These are phyloP conservation scores for Pythium biforme DNA, from an alignment of 352 stramenopile genomes.

Conservation along the genomic window DNA sequence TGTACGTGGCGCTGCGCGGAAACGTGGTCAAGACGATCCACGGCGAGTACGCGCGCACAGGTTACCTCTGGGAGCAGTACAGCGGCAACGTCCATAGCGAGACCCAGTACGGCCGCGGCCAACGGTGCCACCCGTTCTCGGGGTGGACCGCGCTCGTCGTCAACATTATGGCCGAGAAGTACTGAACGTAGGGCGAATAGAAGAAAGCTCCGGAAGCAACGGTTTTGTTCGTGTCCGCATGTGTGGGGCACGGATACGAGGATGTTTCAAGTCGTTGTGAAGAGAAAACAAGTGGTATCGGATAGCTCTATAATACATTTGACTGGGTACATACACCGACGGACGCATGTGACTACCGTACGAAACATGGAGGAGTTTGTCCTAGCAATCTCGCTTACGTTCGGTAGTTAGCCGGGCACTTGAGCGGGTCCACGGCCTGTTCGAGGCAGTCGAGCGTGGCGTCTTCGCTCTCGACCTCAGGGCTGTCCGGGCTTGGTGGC, in stretches of 20 bases:
- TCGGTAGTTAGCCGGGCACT: conserved; percentile 56
- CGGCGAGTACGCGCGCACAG: conserved; percentile 82
- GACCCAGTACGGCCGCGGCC: conserved; percentile 69
- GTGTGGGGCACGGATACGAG: background rate
- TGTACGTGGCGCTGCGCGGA: conserved; percentile 50
- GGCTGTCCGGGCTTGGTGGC: background rate
- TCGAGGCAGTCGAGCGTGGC: conserved; percentile 24
- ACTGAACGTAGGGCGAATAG: conserved; percentile 19
- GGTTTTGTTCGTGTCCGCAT: background rate
- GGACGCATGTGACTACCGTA: too few relatives aligned
- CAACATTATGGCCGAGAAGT: conserved; percentile 92
- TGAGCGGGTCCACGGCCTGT: conserved; percentile 38
- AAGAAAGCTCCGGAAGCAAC: too few relatives aligned
- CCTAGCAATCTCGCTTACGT: conserved; percentile 32
- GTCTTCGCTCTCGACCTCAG: conserved; percentile 18
- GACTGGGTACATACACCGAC: too few relatives aligned
- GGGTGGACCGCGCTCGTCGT: conserved; percentile 93
- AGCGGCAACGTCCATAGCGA: conserved; percentile 59
- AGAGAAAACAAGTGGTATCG: background rate
- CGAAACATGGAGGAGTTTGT: too few relatives aligned
- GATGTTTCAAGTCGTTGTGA: too few relatives aligned
- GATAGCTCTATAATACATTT: background rate
- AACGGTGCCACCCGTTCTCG: conserved; percentile 91
- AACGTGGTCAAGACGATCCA: conserved; percentile 71
- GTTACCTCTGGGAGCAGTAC: conserved; percentile 95